Evolutionary conservation across 768 basidiomycete genomes (phyloP), one percentile per base, ranked within the genome.

Genomic region (Hygrocybe coccinea): DNA sequence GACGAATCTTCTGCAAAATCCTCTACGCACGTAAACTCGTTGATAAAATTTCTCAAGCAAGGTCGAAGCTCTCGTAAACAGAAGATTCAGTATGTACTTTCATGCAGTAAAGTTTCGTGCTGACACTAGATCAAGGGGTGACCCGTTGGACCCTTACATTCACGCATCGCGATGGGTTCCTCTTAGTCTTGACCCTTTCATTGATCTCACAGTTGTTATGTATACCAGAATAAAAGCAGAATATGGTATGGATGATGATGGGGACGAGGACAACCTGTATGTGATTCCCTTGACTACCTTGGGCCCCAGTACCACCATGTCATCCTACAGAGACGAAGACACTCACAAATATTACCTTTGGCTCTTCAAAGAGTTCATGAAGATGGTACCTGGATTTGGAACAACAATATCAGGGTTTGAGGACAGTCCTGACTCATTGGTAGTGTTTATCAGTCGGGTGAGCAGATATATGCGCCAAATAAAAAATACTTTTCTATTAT

Each of bases 101-200:
- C n/a, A n/a, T n/a, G n/a, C n/a, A n/a, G n/a, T n/a, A n/a, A n/a
- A n/a, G n/a, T n/a, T n/a, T n/a, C n/a, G n/a, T n/a, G n/a, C n/a
- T n/a, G n/a, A n/a, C n/a, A n/a, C n/a, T n/a, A n/a, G 8, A 29
- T 29, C 29, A 29, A 29, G 29, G 17, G 25, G 14, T 25, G 10
- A 37, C 21, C 17, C 17, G 15, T 8, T 52, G 50, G 19, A 52
- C 15, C 36, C 50, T 33, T 52, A 52, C 37, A 19, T 17, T 15
- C 17, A 17, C 12, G 50, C 36, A 9, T 34, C 50, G 21, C 22
- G 50, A 38, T 37, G 36, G 34, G 4, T 52, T 7, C 50, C 50
- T 21, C 50, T 52, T 19, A 17, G 33, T n/a, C 8, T 52, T 35
- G 37, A 52, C 24, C 50, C 50, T 4, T 52, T 52, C 38, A 25